Conservation (phyloP, 169 alveolate species). For the Plasmodium ovale region DNA sequence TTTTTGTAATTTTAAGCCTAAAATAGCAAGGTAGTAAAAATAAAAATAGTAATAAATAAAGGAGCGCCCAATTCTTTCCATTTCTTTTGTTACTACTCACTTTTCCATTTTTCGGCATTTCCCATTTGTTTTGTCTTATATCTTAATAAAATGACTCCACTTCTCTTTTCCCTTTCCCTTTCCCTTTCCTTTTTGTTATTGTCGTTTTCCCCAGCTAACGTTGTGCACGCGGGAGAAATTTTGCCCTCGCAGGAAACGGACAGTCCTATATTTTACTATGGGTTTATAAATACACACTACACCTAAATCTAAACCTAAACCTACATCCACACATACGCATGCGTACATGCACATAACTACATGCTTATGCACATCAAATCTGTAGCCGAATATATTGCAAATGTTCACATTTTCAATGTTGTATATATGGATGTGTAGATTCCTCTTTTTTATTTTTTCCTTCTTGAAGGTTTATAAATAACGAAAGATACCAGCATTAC, state of each 20-base stretch:
- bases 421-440: conserved; percentile 12
- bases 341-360: neutral
- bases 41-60: too few relatives aligned
- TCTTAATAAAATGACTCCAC: too few relatives aligned
- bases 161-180: too few relatives aligned
- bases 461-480: conserved; percentile 66
- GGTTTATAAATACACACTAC: conserved; percentile 55
- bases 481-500: conserved; percentile 70
- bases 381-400: neutral
- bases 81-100: neutral
- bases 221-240: conserved; percentile 29
- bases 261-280: conserved; percentile 67
- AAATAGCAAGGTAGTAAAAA: neutral
- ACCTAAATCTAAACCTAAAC: too few relatives aligned
- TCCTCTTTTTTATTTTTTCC: conserved; percentile 10
- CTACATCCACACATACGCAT: neutral
- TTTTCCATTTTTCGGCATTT: neutral
- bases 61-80: neutral
- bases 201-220: conserved; percentile 21
- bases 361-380: too few relatives aligned
- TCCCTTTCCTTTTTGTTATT: neutral
- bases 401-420: neutral
- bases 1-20: too few relatives aligned
- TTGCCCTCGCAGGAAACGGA: conserved; percentile 33
- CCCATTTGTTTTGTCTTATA: neutral